Percentiles rank a stretch among this genome's conserved stretches.
These are phyloP conservation scores for Casuarina glauca DNA, from an alignment of 306 rosid genomes.

Conservation along the genomic window DNA sequence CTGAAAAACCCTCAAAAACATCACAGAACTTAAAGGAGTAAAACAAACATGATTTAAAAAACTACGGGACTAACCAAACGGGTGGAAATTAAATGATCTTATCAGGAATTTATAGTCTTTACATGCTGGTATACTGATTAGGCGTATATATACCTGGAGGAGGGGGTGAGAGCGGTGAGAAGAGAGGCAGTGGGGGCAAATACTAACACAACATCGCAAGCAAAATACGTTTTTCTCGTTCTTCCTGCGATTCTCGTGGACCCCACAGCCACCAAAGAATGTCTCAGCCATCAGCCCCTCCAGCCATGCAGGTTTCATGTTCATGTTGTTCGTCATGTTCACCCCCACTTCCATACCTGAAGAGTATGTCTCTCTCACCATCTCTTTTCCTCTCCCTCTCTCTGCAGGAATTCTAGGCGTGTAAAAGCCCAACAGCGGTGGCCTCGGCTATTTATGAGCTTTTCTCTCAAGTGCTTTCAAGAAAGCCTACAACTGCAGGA, in stretches of 20 bases:
- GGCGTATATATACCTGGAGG: slow-evolving; percentile 62
- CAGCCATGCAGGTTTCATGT: slow-evolving; percentile 89
- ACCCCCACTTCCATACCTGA: slow-evolving; percentile 24
- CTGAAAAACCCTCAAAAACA: neutral
- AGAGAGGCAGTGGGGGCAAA: slow-evolving; percentile 95
- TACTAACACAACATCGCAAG: slow-evolving; percentile 80
- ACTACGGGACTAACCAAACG: neutral
- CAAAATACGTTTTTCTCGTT: slow-evolving; percentile 96
- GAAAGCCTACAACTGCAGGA: slow-evolving; percentile 37
- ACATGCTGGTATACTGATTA: neutral
- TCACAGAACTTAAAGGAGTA: neutral
- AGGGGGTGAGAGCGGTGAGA: slow-evolving; percentile 81
- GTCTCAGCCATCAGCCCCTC: slow-evolving; percentile 73
- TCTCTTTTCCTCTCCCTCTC: slow-evolving; percentile 19
- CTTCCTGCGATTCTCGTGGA: slow-evolving; percentile 79
- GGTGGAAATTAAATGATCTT: neutral
- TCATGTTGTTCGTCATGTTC: slow-evolving; percentile 20
- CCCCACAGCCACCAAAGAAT: slow-evolving; percentile 92
- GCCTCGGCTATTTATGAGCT: slow-evolving; percentile 3
- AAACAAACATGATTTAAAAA: neutral
- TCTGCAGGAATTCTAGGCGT: neutral
- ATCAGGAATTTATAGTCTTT: neutral
- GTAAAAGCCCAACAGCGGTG: neutral
- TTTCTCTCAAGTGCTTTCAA: slow-evolving; percentile 10
- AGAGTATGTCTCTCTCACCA: slow-evolving; percentile 34